Evolutionary conservation across 176 grass and related monocot species (phyloP), one percentile per base, ranked within the genome.

Genomic region (Aegilops sharonensis): DNA sequence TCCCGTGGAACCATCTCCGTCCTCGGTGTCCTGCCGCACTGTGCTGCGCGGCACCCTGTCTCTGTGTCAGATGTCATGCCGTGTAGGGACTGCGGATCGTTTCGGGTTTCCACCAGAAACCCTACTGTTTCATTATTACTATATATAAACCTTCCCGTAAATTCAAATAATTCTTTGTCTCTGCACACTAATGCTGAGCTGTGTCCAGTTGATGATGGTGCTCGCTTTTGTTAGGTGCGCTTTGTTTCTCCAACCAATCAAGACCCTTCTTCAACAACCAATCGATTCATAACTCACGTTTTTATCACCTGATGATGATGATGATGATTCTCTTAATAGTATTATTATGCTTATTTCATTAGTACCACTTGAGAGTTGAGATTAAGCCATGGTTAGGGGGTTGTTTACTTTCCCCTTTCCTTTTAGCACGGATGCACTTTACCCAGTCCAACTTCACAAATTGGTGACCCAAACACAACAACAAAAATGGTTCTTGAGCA

Each of bases 391-490:
- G 14, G 80, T 85, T 76, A 47, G 11, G 37, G 37, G 67, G 43
- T 74, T 48, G 45, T 14, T 79, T 81, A 24, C 67, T 84, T 79
- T 90, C 75, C 36, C 42, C 1, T 27, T 75, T 80, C 80, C 31
- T 68, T 79, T 84, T 1, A 29, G 25, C 60, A 59, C 3, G 18
- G 18, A 57, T 6, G 25, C 40, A 20, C 32, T 76, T 80, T 21
- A 24, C 13, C 29, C 8, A 5, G 77, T 85, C 77, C 89, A 91
- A 79, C 11, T 85, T 72, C 85, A 91, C 60, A 79, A 27, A 5
- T 10, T 52, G 60, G 36, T 15, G 6, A 32, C 23, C 71, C 5
- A 54, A 8, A 56, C 29, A 13, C 3, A 5, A 72, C 17, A 69
- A 5, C 5, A 20, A 83, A 79, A 84, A 40, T 1, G 37, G 14